Base-by-base conservation (phyloP, 2,329 filamentous ascomycete genomes). In the Hypoxylon sp. region DNA sequence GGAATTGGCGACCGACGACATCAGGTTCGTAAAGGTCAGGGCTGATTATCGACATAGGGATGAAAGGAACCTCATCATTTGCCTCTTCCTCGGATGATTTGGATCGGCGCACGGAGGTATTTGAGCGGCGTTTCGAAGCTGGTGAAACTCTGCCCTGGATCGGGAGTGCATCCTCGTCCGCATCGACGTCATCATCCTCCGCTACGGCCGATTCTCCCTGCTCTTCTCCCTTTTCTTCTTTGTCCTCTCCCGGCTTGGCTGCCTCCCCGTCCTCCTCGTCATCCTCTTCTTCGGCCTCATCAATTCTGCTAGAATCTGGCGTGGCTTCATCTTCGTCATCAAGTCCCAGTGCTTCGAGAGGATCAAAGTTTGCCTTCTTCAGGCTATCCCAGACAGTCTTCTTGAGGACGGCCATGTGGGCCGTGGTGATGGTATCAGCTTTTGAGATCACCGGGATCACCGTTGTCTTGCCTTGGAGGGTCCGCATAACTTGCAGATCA, bases 371-470 rank as follows among this genome's bases (percentile, higher is more conserved):
- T 12, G 93, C 90, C 74, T 89, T 89, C 81, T 96, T 95, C 68
- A 99, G 84, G 72, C 91, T 94, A 57, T 93, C 88, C 89, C 92
- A 96, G 32, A 99, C 94, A 11, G 91, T 90, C 80, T 91, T 93
- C 84, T 97, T 97, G 70, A 99, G 86, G 73, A 93, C 90, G 47
- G 88, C 85, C 96, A 98, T 98, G 80, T 99, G 96, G 56, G 92
- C 91, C 0, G 91, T 90, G n/a, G 96, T 98, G 73, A 98, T 91
- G 12, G 94, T 97, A 78, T 99, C 96, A 39, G 96, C 95, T 81
- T 99, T 99, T 76, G 94, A 92, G 75, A 99, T 95, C 63, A 99
- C 90, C 0, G 96, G 96, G 48, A 99, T 93, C 63, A 98, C 93
- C 0, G 93, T 97, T 0, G 96, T 98, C 84, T 97, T 97, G 73